Percentiles rank a stretch among this genome's conserved stretches.
phyloP scores from a whole-genome alignment of 768 basidiomycete genomes.

The Xanthoconium purpureum region DNA sequence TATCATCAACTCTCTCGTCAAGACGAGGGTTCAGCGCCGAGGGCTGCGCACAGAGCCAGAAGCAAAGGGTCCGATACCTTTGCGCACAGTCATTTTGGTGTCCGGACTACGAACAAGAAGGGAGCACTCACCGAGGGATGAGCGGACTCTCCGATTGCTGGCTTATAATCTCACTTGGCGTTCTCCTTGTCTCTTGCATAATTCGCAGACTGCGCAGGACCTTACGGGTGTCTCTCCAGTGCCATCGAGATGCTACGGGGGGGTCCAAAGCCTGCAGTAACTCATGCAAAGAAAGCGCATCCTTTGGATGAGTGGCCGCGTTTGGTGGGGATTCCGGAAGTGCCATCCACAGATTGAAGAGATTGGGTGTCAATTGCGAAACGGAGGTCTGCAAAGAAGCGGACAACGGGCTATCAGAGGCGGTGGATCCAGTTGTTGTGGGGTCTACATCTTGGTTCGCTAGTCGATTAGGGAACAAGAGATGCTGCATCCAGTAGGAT shows the following conservation, averaged over 20 bases:
- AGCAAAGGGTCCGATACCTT: conserved; percentile 82
- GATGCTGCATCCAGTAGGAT: conserved; percentile 95
- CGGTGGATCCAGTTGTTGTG: background rate
- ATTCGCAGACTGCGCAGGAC: conserved; percentile 77
- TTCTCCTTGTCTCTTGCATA: conserved; percentile 64
- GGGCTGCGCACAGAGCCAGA: conserved; percentile 86
- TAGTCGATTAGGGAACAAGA: conserved; percentile 82
- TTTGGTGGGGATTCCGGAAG: conserved; percentile 61
- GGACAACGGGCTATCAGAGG: conserved; percentile 24
- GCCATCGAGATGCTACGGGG: conserved; percentile 78
- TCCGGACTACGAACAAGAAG: background rate
- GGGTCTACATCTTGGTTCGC: conserved; percentile 26
- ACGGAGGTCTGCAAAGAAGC: conserved; percentile 42
- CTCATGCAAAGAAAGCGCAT: conserved; percentile 60
- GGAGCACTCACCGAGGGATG: conserved; percentile 49
- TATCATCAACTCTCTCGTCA: conserved; percentile 78
- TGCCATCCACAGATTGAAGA: conserved; percentile 48
- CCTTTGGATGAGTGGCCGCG: conserved; percentile 51
- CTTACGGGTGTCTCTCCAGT: conserved; percentile 94
- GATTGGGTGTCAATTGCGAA: conserved; percentile 42
- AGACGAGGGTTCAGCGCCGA: conserved; percentile 62
- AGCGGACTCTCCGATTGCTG: conserved; percentile 51
- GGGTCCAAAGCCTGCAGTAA: conserved; percentile 72
- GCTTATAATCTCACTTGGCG: conserved; percentile 62
- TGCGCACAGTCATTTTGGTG: background rate